These are phyloP conservation scores for Globisporangium parvum DNA, from an alignment of 352 stramenopile genomes.

Conservation along the genomic window DNA sequence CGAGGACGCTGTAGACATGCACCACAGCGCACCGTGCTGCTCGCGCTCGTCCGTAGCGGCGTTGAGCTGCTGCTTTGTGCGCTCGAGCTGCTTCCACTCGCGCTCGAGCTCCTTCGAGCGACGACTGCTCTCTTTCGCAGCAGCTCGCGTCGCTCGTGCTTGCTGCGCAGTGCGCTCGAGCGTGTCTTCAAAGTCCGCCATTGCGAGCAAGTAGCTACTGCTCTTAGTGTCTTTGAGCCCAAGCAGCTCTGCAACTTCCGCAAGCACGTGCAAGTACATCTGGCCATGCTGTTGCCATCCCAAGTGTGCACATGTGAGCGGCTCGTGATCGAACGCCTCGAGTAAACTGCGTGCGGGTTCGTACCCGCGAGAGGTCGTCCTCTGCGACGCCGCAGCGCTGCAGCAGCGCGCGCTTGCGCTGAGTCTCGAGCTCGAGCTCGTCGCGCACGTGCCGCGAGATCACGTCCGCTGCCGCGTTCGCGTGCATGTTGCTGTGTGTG, in stretches of 20 bases:
- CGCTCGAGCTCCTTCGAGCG: conserved; percentile 22
- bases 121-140: conserved; percentile 2
- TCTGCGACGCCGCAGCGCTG: conserved; percentile 22
- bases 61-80: conserved; percentile 22
- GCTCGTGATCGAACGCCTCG: neutral
- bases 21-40: conserved; percentile 16
- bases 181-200: conserved; percentile 20
- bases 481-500: no score
- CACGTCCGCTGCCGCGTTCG: neutral
- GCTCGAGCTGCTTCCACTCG: conserved; percentile 24
- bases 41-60: conserved; percentile 28
- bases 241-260: conserved; percentile 32
- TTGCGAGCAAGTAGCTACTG: conserved; percentile 32
- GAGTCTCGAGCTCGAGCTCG: conserved; percentile 30
- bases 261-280: conserved; percentile 41
- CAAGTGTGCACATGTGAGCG: no score
- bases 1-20: neutral
- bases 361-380: conserved; percentile 41
- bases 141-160: conserved; percentile 7
- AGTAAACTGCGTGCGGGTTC: neutral
- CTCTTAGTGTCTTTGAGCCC: conserved; percentile 27
- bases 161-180: conserved; percentile 12
- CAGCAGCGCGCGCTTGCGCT: conserved; percentile 28
- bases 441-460: conserved; percentile 16
- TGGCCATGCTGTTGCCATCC: conserved; percentile 27